phyloP scores from a whole-genome alignment of 108 stramenopile genomes.

The Epithemia pelagica region DNA sequence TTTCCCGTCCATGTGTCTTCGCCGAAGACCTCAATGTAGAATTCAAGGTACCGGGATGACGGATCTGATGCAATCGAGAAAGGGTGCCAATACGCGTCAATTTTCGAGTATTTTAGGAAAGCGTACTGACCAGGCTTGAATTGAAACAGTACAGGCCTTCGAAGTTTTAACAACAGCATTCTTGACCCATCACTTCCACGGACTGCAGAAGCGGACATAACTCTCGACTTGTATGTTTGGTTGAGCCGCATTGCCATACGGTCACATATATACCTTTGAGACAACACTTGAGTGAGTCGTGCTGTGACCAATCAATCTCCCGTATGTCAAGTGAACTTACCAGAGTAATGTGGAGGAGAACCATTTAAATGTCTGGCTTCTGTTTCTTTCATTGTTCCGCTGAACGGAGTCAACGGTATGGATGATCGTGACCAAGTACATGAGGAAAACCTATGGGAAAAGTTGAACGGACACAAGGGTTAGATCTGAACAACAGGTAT shows the following conservation, averaged over 20 bases:
- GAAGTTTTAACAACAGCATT: constrained; percentile 29
- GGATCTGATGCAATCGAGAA: constrained; percentile 31
- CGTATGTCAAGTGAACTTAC: not conserved
- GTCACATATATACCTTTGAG: constrained; percentile 24
- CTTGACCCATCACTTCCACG: constrained; percentile 16
- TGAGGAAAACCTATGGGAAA: constrained; percentile 27
- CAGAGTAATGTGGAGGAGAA: constrained; percentile 29
- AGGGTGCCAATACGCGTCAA: constrained; percentile 30
- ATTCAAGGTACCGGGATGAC: not conserved
- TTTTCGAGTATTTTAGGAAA: constrained; percentile 14
- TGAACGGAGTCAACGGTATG: constrained; percentile 37
- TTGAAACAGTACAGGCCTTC: constrained; percentile 23
- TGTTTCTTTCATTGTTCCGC: constrained; percentile 12
- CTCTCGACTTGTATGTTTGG: constrained; percentile 3
- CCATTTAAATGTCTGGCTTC: constrained; percentile 47
- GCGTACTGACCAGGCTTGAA: constrained; percentile 41
- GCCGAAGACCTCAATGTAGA: constrained; percentile 20
- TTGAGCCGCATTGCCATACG: constrained; percentile 27
- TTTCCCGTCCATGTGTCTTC: not conserved
- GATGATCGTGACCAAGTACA: constrained; percentile 31
- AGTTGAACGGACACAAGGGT: no score
- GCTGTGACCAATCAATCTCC: not conserved
- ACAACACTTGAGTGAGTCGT: not conserved
- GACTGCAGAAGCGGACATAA: not conserved
- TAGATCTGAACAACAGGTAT: no score